A percentile compares a stretch with the other conserved stretches of the same genome.
Evolutionary conservation across 1,139 yeast genomes (phyloP).

Genomic region (Debaryomyces robertsiae): DNA sequence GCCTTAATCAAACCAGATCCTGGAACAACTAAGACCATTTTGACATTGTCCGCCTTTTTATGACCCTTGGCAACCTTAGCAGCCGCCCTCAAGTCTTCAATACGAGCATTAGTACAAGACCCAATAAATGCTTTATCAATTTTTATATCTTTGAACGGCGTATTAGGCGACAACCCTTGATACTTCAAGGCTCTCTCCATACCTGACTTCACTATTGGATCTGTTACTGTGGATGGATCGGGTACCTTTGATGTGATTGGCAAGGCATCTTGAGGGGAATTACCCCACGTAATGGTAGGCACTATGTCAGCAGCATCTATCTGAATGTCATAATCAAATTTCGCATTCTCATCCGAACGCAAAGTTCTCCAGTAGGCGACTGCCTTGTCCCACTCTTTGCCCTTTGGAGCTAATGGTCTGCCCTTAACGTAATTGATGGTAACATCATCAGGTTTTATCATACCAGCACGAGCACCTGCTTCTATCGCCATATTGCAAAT

Average conservation of each 20-base stretch:
- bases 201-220: conserved; percentile 78
- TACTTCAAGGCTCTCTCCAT: conserved; percentile 89
- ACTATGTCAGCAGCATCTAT: conserved; percentile 83
- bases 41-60: conserved; percentile 79
- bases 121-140: conserved; percentile 97
- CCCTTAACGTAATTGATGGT: conserved; percentile 90
- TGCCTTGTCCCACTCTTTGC: conserved; percentile 94
- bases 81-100: conserved; percentile 95
- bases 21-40: conserved; percentile 89
- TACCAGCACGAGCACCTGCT: conserved; percentile 99
- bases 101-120: conserved; percentile 96
- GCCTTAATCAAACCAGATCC: conserved; percentile 93
- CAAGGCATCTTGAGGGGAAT: conserved; percentile 97
- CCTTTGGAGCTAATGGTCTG: conserved; percentile 92
- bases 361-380: conserved; percentile 86
- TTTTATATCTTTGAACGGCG: conserved; percentile 69
- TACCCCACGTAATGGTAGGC: conserved; percentile 99
- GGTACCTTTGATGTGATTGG: conserved; percentile 92
- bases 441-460: conserved; percentile 92
- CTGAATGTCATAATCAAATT: conserved; percentile 79
- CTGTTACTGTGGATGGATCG: conserved; percentile 72
- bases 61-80: conserved; percentile 92
- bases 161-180: conserved; percentile 87
- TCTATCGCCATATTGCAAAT: conserved; percentile 99
- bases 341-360: conserved; percentile 85